Evolutionary conservation across 371 early-diverging fungal genomes (phyloP), one percentile per base, ranked within the genome.

Genomic region (Actinomucor elegans): DNA sequence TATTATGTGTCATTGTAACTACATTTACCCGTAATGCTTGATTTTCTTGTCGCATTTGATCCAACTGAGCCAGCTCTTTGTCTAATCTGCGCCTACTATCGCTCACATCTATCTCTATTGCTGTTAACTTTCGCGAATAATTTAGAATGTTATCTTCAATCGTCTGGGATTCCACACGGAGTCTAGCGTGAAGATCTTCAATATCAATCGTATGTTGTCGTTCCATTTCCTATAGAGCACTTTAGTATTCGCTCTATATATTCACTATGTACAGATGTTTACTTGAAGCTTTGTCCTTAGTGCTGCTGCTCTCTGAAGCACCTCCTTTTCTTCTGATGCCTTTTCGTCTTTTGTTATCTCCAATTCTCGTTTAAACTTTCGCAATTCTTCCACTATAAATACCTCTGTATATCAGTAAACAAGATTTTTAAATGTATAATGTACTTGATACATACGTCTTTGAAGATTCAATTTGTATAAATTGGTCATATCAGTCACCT

Each of bases 401-500:
- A 2, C 2, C 2, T 48, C 9, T 4, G 7, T 44, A 3, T 17
- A 38, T 20, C 17, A 14, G 4, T 20, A 20, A 1, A 26, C 11
- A 18, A 18, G 33, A 12, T 40, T 34, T 4, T 17, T 23, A 8
- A 12, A 10, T 38, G 4, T 28, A 5, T 1, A 23, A 29, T 8
- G n/a, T 35, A 31, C 9, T 40, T 41, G 5, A 23, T 38, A 17
- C 54, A 35, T 64, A 73, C 73, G 46, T 50, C 54, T 52, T n/a
- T 64, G 43, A 15, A 44, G 26, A 33, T 66, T 60, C 26, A 62
- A 26, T 44, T 68, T 45, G 20, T 65, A 55, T 17, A 64, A 36
- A 5, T 62, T 54, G 17, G 67, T 64, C 62, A 74, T 61, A 51
- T 74, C 75, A 24, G 52, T 34, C 10, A 74, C 53, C 46, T 66